Percentiles rank a stretch among this genome's conserved stretches.
Evolutionary conservation across 108 stramenopile species (phyloP).

Genomic region (Schizochytrium sp.): DNA sequence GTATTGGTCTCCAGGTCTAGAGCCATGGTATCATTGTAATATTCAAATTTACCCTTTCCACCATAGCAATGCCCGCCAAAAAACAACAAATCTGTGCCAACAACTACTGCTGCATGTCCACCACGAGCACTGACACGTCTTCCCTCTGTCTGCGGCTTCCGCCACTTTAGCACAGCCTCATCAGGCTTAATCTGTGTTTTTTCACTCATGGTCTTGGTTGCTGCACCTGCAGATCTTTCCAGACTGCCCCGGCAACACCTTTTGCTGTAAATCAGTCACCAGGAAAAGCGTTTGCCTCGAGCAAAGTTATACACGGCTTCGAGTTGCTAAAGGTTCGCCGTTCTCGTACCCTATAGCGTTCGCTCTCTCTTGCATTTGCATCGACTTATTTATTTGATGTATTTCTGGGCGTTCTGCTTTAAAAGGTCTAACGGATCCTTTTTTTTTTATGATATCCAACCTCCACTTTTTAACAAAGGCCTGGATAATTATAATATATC

Average conservation of each 20-base stretch:
- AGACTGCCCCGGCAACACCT: no score
- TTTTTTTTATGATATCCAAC: not conserved
- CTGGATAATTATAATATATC: not conserved
- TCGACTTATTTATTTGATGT: not conserved
- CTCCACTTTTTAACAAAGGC: not conserved
- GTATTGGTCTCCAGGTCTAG: slow-evolving; percentile 73
- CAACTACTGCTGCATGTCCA: slow-evolving; percentile 68
- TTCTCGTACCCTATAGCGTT: not conserved
- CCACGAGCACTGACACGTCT: slow-evolving; percentile 63
- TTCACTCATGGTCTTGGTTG: not conserved
- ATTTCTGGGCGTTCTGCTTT: not conserved
- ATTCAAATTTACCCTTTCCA: slow-evolving; percentile 69
- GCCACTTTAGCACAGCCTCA: slow-evolving; percentile 47
- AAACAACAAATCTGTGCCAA: slow-evolving; percentile 74
- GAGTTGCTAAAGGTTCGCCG: no score
- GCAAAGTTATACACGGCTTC: no score
- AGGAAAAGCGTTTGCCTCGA: no score
- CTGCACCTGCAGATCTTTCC: not conserved
- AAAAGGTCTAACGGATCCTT: slow-evolving; percentile 36
- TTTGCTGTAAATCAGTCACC: no score
- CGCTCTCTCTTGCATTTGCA: not conserved
- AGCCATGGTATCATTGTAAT: slow-evolving; percentile 75
- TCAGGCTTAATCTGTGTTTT: not conserved
- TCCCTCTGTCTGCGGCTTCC: slow-evolving; percentile 57
- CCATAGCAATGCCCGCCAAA: slow-evolving; percentile 77